phyloP scores from a whole-genome alignment of 352 stramenopile genomes.

The Thalassiosira livingstoniorum region DNA sequence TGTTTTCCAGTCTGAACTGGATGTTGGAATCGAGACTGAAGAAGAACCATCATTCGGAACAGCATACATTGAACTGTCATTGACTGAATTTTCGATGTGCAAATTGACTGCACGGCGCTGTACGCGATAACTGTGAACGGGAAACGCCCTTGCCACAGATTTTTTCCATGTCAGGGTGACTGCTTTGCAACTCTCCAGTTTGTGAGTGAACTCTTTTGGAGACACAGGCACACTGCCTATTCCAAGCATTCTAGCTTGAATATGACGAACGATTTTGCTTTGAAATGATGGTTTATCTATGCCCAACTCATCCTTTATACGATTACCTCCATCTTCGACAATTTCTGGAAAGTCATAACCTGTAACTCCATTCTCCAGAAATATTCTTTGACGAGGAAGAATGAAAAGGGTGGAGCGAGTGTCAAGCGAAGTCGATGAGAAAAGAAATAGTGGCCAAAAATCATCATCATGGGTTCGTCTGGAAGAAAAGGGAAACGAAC shows the following conservation, averaged over 20 bases:
- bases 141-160: slow-evolving; percentile 36
- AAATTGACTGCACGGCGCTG: slow-evolving; percentile 44
- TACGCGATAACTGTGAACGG: slow-evolving; percentile 59
- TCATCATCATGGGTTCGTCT: too few species aligned
- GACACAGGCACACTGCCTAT: slow-evolving; percentile 44
- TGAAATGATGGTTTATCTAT: slow-evolving; percentile 48
- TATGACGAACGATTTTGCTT: slow-evolving; percentile 50
- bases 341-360: slow-evolving; percentile 65
- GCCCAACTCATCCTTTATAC: slow-evolving; percentile 46
- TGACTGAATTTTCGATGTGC: slow-evolving; percentile 7
- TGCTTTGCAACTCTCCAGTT: slow-evolving; percentile 45
- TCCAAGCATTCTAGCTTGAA: slow-evolving; percentile 51
- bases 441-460: neutral
- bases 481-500: neutral
- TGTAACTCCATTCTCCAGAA: slow-evolving; percentile 56
- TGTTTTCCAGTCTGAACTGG: slow-evolving; percentile 47
- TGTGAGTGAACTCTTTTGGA: slow-evolving; percentile 22
- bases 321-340: slow-evolving; percentile 49
- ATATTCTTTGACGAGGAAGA: slow-evolving; percentile 33
- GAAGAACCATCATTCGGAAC: slow-evolving; percentile 2
- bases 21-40: neutral
- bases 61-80: neutral
- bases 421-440: neutral
- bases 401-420: neutral
- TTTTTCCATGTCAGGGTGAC: slow-evolving; percentile 50